Evolutionary conservation across 2,329 filamentous ascomycete genomes (phyloP).

Genomic region (Hymenoscyphus albidus): DNA sequence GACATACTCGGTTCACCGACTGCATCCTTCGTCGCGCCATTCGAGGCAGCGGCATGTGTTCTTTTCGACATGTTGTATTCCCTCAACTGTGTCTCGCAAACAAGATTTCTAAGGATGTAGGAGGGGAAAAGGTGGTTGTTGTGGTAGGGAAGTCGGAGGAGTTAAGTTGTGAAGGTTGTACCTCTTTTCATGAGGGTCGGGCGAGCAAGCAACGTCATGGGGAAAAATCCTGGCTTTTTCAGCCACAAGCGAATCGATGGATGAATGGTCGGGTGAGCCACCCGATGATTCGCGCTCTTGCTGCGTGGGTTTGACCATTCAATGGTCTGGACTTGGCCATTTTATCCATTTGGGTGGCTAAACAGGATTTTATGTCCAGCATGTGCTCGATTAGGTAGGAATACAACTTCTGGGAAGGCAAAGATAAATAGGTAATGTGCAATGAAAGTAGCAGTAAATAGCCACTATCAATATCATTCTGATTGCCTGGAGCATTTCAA

Average conservation of each 20-base stretch:
- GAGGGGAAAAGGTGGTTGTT: not conserved
- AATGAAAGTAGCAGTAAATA: too few relatives aligned
- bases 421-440: too few relatives aligned
- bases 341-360: too few relatives aligned
- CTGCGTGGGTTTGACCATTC: too few relatives aligned
- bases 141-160: not conserved
- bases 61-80: conserved; percentile 58
- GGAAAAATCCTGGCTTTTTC: not conserved
- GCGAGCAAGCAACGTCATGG: not conserved
- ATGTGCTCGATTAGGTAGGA: too few relatives aligned
- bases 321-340: too few relatives aligned
- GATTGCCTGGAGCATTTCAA: too few relatives aligned
- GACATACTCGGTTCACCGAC: conserved; percentile 43
- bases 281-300: not conserved
- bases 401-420: too few relatives aligned
- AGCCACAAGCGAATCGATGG: not conserved
- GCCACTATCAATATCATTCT: too few relatives aligned
- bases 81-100: not conserved
- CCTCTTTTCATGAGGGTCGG: not conserved
- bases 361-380: too few relatives aligned
- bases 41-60: conserved; percentile 46
- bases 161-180: not conserved
- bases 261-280: not conserved
- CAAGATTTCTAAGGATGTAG: not conserved
- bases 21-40: conserved; percentile 45